Evolutionary conservation across 2,329 filamentous ascomycete species (phyloP), one percentile per base, ranked within the genome.

Genomic region (Myotisia sp.): DNA sequence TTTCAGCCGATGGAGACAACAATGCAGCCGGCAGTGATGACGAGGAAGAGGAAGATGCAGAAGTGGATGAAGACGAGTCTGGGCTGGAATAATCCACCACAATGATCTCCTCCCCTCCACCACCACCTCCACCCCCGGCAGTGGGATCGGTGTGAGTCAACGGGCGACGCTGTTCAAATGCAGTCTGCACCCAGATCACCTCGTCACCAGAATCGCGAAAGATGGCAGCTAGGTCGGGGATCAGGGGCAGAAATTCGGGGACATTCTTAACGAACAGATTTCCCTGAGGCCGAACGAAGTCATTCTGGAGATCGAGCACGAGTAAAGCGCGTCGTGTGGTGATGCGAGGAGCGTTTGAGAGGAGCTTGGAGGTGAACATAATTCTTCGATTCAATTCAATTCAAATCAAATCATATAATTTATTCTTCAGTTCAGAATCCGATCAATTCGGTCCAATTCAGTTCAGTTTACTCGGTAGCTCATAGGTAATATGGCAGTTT

Each of bases 281-380:
- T 36, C 81, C 79, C 33, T 73, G 67, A 1, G 71, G 59, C 5
- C 73, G 67, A 38, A 92, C 61, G 49, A 95, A 93, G 54, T 94
- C 87, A 47, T 92, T 84, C 51, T 95, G 90, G 22, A 92, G 71
- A 49, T 93, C 87, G 43, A 94, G 68, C 12, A 92, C 62, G 13
- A 95, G 64, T 27, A 98, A 66, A 1, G 83, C 87, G 58, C 74
- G 71, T 37, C 68, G 61, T 16, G 71, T 74, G 41, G 70, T 59
- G 39, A 76, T 63, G 13, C 33, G 33, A 9, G 41, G 41, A 14
- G 37, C 30, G 10, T 37, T 33, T 7, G 35, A 28, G 29, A 43
- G 34, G 18, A 41, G 31, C 21, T 30, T 36, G 12, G 40, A 27
- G 5, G 40, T 29, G 13, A 44, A 39, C 36, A 34, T 34, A 6